These are phyloP conservation scores for Salix caprea DNA, from an alignment of 345 rosid species.

Conservation along the genomic window DNA sequence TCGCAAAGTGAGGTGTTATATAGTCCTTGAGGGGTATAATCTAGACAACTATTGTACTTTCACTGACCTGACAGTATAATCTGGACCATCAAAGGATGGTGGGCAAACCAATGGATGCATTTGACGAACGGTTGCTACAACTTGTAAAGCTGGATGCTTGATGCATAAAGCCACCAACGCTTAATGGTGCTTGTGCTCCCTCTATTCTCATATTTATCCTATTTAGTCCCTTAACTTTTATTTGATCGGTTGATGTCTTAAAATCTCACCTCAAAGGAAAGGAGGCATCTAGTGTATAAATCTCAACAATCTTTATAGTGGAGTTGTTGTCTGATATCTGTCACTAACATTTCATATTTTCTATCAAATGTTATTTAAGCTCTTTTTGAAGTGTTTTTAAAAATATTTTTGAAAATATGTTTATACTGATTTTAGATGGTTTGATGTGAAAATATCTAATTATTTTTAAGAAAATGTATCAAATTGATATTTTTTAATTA, in stretches of 20 bases:
- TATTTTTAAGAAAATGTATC: too few relatives aligned
- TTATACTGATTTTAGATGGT: too few relatives aligned
- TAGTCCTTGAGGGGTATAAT: neutral
- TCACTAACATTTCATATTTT: too few relatives aligned
- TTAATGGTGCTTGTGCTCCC: neutral
- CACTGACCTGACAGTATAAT: neutral
- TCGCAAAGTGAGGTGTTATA: neutral
- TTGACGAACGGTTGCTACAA: neutral
- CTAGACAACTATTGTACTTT: too few relatives aligned
- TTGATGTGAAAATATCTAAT: too few relatives aligned
- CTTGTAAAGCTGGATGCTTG: neutral
- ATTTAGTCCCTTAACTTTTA: neutral
- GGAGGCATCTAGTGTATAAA: too few relatives aligned
- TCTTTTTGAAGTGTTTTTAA: too few relatives aligned
- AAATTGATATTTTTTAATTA: too few relatives aligned
- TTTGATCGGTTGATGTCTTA: neutral
- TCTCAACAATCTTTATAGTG: too few relatives aligned
- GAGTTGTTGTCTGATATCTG: too few relatives aligned
- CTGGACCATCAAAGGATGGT: neutral
- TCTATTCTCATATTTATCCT: neutral
- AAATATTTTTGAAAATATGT: too few relatives aligned
- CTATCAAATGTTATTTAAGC: too few relatives aligned
- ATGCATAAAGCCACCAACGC: neutral
- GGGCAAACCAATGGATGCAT: neutral
- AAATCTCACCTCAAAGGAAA: neutral